phyloP scores from a whole-genome alignment of 2,329 filamentous ascomycete species.

The Karstenula rhodostoma region DNA sequence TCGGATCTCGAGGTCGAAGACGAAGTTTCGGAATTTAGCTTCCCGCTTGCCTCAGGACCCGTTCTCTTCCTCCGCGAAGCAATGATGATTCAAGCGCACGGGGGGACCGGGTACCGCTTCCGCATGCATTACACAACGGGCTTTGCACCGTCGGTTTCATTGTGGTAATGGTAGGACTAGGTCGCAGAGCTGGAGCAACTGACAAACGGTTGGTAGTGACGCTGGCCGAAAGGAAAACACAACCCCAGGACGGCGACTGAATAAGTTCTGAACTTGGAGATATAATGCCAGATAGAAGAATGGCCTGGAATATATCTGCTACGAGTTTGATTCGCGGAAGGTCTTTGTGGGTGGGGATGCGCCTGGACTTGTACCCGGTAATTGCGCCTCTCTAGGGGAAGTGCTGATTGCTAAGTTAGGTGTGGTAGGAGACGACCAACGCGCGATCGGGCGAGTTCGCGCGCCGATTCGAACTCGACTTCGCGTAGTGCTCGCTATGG shows the following conservation, averaged over 20 bases:
- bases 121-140: constrained; percentile 25
- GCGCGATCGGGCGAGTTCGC: not conserved
- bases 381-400: constrained; percentile 22
- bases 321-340: constrained; percentile 14
- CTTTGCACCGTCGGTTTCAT: constrained; percentile 22
- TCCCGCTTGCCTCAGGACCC: too few species aligned
- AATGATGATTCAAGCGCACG: too few species aligned
- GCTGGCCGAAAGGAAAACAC: constrained; percentile 10
- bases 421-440: too few species aligned
- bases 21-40: too few species aligned
- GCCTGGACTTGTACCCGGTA: constrained; percentile 14
- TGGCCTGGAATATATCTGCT: constrained; percentile 17
- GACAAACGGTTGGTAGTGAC: constrained; percentile 12
- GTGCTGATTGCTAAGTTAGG: too few species aligned
- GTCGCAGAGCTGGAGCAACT: constrained; percentile 24
- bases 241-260: constrained; percentile 22
- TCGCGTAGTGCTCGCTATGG: not conserved
- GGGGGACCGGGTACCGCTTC: not conserved
- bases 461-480: not conserved
- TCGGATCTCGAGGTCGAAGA: too few species aligned
- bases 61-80: too few species aligned
- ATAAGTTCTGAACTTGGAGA: constrained; percentile 21
- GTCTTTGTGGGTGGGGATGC: constrained; percentile 19
- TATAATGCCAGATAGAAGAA: constrained; percentile 11
- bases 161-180: constrained; percentile 20